Evolutionary conservation across 108 stramenopile genomes (phyloP).

Genomic region (Cyclotella kingstonii): DNA sequence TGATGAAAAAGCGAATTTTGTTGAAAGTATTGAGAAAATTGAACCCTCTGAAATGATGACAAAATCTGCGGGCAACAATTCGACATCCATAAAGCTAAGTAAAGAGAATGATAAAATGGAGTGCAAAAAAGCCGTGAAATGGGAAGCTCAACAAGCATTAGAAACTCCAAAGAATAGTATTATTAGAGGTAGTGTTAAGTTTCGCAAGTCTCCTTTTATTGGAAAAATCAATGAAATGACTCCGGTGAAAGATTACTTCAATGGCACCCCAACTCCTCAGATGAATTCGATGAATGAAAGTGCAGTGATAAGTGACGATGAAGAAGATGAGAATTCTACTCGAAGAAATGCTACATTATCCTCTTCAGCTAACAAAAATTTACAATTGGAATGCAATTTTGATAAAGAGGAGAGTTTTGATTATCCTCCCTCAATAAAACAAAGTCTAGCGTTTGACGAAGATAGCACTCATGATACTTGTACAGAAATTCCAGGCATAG

Average conservation of each 20-base stretch:
- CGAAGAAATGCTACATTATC: neutral
- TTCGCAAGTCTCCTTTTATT: constrained; percentile 5
- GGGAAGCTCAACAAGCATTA: constrained; percentile 2
- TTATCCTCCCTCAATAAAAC: constrained; percentile 1
- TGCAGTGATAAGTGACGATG: constrained; percentile 42
- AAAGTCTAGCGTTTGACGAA: constrained; percentile 6
- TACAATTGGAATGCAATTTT: neutral
- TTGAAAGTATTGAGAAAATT: too few species aligned
- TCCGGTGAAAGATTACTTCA: neutral
- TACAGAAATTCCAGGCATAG: neutral
- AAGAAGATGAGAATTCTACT: constrained; percentile 4
- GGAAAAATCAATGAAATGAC: neutral
- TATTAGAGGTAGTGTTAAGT: neutral
- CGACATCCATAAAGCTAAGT: too few species aligned
- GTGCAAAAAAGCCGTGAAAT: constrained; percentile 10
- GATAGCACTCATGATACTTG: neutral
- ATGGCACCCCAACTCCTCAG: constrained; percentile 7
- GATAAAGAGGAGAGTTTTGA: neutral
- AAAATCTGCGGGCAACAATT: too few species aligned
- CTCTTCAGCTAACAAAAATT: neutral
- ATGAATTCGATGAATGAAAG: constrained; percentile 34
- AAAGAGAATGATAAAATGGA: neutral
- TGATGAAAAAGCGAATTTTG: too few species aligned
- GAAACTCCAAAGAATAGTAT: neutral
- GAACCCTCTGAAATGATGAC: too few species aligned